Evolutionary conservation across 139 green algal species (phyloP).

Genomic region (Chlamydomonas incerta): DNA sequence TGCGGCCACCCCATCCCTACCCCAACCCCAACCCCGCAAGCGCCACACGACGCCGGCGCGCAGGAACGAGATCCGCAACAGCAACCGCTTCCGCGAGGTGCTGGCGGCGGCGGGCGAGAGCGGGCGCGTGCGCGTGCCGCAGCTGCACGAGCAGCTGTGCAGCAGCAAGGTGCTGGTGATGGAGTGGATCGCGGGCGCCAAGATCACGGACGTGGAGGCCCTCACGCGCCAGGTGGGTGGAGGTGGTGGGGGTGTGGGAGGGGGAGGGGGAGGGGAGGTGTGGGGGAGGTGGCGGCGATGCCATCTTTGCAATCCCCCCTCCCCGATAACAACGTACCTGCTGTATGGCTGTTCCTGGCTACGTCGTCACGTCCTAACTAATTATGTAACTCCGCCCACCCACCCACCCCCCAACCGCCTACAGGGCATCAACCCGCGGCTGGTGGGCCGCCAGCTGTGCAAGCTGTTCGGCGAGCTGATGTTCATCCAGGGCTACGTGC

Average conservation of each 20-base stretch:
- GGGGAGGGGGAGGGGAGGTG: background rate
- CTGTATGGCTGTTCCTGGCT: too few relatives aligned
- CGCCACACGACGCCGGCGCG: background rate
- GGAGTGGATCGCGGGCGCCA: conserved; percentile 81
- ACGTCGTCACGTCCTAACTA: too few relatives aligned
- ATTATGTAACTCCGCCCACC: too few relatives aligned
- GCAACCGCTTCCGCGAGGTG: conserved; percentile 51
- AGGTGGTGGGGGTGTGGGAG: background rate
- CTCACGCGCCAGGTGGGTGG: conserved; percentile 40
- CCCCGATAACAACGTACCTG: too few relatives aligned
- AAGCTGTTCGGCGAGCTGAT: conserved; percentile 88
- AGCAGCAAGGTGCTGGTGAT: conserved; percentile 71
- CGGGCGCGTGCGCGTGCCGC: conserved; percentile 66
- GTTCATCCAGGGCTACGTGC: conserved; percentile 83
- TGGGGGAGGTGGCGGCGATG: background rate
- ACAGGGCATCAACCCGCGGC: conserved; percentile 56
- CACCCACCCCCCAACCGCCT: background rate
- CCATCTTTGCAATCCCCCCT: too few relatives aligned
- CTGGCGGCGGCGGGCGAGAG: conserved; percentile 25
- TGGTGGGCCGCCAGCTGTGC: conserved; percentile 81
- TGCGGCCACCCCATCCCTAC: too few relatives aligned
- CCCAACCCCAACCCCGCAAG: too few relatives aligned
- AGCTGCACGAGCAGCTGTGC: conserved; percentile 63
- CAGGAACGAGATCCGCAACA: conserved; percentile 74
- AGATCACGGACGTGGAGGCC: conserved; percentile 69